Evolutionary conservation across 2,329 filamentous ascomycete species (phyloP).

Genomic region (Colletotrichum camelliae): DNA sequence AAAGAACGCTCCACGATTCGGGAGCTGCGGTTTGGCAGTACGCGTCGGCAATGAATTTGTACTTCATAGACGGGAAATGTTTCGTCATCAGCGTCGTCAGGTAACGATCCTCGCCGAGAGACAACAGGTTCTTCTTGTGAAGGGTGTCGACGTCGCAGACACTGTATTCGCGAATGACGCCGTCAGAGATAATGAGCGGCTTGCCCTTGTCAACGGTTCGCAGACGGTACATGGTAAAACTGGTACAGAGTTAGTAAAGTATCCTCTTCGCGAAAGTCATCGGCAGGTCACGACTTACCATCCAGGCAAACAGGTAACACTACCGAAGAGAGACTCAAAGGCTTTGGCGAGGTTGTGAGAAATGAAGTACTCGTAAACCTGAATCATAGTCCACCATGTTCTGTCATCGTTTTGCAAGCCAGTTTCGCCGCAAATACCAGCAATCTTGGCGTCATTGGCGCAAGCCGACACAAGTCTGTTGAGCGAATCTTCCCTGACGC

Average conservation of each 20-base stretch:
- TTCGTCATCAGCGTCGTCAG: slow-evolving; percentile 98
- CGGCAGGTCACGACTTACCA: slow-evolving; percentile 71
- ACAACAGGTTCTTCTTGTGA: slow-evolving; percentile 94
- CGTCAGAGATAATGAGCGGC: slow-evolving; percentile 91
- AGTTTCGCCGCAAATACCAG: slow-evolving; percentile 96
- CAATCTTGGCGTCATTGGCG: slow-evolving; percentile 93
- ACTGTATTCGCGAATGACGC: slow-evolving; percentile 85
- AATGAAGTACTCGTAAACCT: slow-evolving; percentile 99
- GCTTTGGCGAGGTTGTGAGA: slow-evolving; percentile 97
- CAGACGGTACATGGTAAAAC: slow-evolving; percentile 99
- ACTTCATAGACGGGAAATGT: slow-evolving; percentile 93
- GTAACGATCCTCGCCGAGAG: slow-evolving; percentile 95
- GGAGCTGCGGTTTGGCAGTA: slow-evolving; percentile 94
- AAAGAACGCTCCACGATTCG: slow-evolving; percentile 89
- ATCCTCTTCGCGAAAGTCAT: background rate
- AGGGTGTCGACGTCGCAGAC: slow-evolving; percentile 91
- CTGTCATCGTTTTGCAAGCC: slow-evolving; percentile 93
- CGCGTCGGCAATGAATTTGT: slow-evolving; percentile 94
- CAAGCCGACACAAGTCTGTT: slow-evolving; percentile 93
- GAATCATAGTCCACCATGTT: slow-evolving; percentile 99
- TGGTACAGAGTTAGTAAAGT: slow-evolving; percentile 49
- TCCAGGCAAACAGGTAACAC: slow-evolving; percentile 97
- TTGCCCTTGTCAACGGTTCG: slow-evolving; percentile 93
- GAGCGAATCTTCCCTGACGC: slow-evolving; percentile 87
- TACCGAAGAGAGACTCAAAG: slow-evolving; percentile 97